phyloP scores from a whole-genome alignment of 1,139 yeast genomes.

The Saccharomyces hybrid region DNA sequence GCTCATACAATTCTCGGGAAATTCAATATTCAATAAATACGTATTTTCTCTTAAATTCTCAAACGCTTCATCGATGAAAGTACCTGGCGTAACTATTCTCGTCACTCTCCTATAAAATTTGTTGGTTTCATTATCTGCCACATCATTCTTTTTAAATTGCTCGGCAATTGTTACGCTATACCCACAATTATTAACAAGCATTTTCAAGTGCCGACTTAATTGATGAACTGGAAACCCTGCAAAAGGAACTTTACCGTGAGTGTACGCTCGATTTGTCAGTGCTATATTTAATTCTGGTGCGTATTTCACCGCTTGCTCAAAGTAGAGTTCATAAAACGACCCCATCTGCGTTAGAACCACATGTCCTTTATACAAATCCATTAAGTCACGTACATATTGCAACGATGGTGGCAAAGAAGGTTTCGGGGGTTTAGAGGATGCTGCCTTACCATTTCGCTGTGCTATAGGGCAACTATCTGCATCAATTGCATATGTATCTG shows the following conservation, averaged over 20 bases:
- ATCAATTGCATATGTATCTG: background rate
- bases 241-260: constrained; percentile 57
- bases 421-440: background rate
- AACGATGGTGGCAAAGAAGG: constrained; percentile 25
- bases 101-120: constrained; percentile 62
- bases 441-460: background rate
- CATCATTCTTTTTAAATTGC: constrained; percentile 38
- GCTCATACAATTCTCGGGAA: constrained; percentile 43
- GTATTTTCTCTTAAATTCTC: constrained; percentile 66
- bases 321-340: constrained; percentile 81
- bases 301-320: constrained; percentile 72
- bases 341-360: constrained; percentile 87
- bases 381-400: constrained; percentile 35
- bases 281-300: constrained; percentile 66
- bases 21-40: constrained; percentile 55
- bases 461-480: background rate
- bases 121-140: constrained; percentile 26
- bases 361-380: constrained; percentile 50
- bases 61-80: constrained; percentile 79
- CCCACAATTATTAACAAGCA: constrained; percentile 60
- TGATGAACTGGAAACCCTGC: constrained; percentile 83
- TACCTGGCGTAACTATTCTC: constrained; percentile 86
- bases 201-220: constrained; percentile 62
- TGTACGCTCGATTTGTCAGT: constrained; percentile 42
- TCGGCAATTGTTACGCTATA: constrained; percentile 75